Evolutionary conservation across 1,139 yeast genomes (phyloP).

Genomic region (Magnusiomyces ingens): DNA sequence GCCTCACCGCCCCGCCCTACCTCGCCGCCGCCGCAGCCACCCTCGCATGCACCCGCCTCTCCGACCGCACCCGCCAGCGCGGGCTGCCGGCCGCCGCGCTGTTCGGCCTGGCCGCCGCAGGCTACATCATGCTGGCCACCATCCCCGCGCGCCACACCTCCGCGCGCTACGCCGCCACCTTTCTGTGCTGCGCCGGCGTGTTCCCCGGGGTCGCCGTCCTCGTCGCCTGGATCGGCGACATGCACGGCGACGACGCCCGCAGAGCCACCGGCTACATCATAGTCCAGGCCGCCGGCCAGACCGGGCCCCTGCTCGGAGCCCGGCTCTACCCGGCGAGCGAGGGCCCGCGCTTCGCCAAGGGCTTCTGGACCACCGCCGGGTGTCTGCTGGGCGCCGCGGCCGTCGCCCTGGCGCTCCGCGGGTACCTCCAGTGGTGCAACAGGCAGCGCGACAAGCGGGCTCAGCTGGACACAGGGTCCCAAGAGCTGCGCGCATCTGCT

Average conservation of each 20-base stretch:
- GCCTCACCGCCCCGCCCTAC: conserved; percentile 24
- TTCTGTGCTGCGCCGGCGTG: conserved; percentile 21
- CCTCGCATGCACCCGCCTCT: conserved; percentile 17
- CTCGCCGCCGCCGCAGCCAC: conserved; percentile 18
- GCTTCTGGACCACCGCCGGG: conserved; percentile 17
- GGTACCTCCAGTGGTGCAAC: conserved; percentile 11
- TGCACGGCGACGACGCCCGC: conserved; percentile 20
- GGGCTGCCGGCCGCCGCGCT: conserved; percentile 18
- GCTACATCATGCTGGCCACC: conserved; percentile 21
- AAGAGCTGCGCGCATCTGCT: no score
- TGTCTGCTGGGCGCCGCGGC: conserved; percentile 15
- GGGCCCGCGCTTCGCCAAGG: conserved; percentile 21
- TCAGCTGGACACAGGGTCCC: no score
- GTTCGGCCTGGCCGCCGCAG: conserved; percentile 18
- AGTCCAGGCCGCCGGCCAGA: conserved; percentile 22
- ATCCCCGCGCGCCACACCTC: conserved; percentile 14
- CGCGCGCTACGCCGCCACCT: conserved; percentile 22
- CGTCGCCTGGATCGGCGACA: conserved; percentile 22
- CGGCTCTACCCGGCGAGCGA: conserved; percentile 21
- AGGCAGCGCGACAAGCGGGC: conserved; percentile 15
- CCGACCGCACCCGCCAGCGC: conserved; percentile 20
- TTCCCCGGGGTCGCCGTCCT: conserved; percentile 21
- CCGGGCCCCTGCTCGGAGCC: conserved; percentile 24
- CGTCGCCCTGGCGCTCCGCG: conserved; percentile 13
- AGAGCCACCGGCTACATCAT: conserved; percentile 21